Base-by-base conservation (phyloP, 2,329 filamentous ascomycete species). In the Nemania sp. region DNA sequence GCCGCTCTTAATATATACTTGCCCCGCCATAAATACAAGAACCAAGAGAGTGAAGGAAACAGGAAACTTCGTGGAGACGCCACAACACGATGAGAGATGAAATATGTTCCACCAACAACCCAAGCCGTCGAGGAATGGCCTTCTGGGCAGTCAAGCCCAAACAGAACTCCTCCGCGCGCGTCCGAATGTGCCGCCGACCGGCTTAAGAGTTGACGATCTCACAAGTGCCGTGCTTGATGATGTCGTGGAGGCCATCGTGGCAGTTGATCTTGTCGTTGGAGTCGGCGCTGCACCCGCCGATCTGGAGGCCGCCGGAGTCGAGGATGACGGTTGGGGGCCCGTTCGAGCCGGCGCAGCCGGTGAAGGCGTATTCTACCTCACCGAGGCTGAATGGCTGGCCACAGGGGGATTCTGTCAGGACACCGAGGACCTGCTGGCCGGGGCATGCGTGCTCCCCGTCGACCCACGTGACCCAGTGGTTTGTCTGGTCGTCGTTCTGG, bases 171-270 rank as follows among this genome's bases (percentile, higher is more conserved):
- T 29, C 7, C 25, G 25, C 25, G n/a, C n/a, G n/a, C n/a, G n/a
- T 29, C 25, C 7, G 4, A 29, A 29, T 29, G 25, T 29, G 20
- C 15, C 40, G 37, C 47, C 39, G 49, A n/a, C 15, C 11, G n/a
- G 29, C 35, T n/a, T n/a, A n/a, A n/a, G 25, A 29, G 47, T 54
- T 52, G 7, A 65, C 46, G 6, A 13, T 29, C n/a, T n/a, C 35
- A 18, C 63, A 65, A 3, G 39, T 29, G 37, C 60, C 60, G 45
- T 65, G 63, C 63, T 65, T 65, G 57, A 65, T 57, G 43, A 65
- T 65, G 34, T 65, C 63, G 39, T 65, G 63, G 35, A 53, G 29
- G 2, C 49, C 57, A 17, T 53, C 43, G 25, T 63, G 54, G 57
- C 60, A 65, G 47, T 57, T 60, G 54, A 65, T 63, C 60, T 65